Base-by-base conservation (phyloP, 2,329 filamentous ascomycete genomes). In the Blastomyces parvus region DNA sequence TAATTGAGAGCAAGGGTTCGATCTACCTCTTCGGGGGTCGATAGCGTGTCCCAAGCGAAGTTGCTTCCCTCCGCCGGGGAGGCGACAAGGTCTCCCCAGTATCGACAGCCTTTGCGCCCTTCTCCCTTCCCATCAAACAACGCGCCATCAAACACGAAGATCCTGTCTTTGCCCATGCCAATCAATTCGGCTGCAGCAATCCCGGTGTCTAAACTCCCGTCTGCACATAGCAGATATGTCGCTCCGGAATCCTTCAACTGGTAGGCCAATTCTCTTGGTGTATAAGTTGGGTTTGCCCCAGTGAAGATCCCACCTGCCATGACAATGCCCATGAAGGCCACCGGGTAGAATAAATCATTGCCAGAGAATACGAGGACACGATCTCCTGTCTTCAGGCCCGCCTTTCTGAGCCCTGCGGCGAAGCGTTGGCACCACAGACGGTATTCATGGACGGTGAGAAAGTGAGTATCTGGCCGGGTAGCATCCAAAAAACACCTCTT, bases 301-400 rank as follows among this genome's bases (percentile, higher is more conserved):
- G 86, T 88, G 76, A 93, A 93, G 62, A 93, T 78, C 1, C 88
- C 88, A 3, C 88, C 88, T 0, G 89, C 88, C 84, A 91, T 91
- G 60, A 91, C 80, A 25, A 88, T 80, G 19, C 89, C 89, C 74
- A 91, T 80, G 62, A 92, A 84, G 0, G 89, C 78, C 0, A 84
- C 79, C 0, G 89, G 87, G 71, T 87, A 90, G 77, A 88, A 90
- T 17, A 93, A 74, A 67, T 83, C 86, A 74, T 92, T 93, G 27
- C 85, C 83, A 0, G 87, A 87, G 74, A 88, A 92, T 25, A 93
- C 76, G 57, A 93, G 77, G 4, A 93, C 84, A 1, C 88, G 84
- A 68, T 91, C 89, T 13, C 88, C 87, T 0, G 79, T 77, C 66
- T 85, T 76, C 22, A 93, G 76, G 0, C 89, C 90, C 19, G 83